phyloP scores from a whole-genome alignment of 1,139 yeast species.

The Pichia sp. region DNA sequence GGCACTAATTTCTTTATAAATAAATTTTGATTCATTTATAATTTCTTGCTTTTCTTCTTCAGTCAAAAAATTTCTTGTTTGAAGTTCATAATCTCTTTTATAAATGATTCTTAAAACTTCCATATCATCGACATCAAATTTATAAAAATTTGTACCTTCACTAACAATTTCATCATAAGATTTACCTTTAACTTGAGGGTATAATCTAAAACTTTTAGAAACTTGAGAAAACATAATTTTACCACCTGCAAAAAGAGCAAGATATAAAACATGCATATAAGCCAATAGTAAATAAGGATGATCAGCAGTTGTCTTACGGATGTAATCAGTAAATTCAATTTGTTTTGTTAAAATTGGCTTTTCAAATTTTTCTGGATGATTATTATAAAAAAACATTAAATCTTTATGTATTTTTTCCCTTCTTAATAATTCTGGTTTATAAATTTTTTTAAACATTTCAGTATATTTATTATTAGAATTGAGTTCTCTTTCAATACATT shows the following conservation, averaged over 20 bases:
- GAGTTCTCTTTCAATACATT: constrained; percentile 43
- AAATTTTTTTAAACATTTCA: constrained; percentile 44
- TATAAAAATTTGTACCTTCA: constrained; percentile 65
- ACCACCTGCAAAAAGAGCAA: constrained; percentile 87
- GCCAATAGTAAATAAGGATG: constrained; percentile 73
- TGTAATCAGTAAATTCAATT: constrained; percentile 56
- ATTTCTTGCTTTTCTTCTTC: constrained; percentile 67
- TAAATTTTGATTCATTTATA: constrained; percentile 60
- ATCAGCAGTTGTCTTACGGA: constrained; percentile 44
- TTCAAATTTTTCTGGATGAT: constrained; percentile 47
- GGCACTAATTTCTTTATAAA: constrained; percentile 56
- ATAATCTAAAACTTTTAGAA: constrained; percentile 61
- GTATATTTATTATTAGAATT: constrained; percentile 39
- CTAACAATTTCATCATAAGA: constrained; percentile 54
- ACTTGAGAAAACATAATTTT: constrained; percentile 63
- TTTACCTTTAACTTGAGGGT: constrained; percentile 65
- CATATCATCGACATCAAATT: constrained; percentile 66
- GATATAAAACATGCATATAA: constrained; percentile 80
- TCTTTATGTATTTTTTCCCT: constrained; percentile 53
- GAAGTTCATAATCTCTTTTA: constrained; percentile 72
- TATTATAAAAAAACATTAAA: constrained; percentile 59
- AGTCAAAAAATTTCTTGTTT: constrained; percentile 60
- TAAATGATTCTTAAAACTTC: constrained; percentile 56
- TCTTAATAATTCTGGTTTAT: constrained; percentile 70
- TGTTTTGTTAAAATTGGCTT: constrained; percentile 56